These are phyloP conservation scores for Metroxylon sagu DNA, from an alignment of 176 grass and related monocot species.

Conservation along the genomic window DNA sequence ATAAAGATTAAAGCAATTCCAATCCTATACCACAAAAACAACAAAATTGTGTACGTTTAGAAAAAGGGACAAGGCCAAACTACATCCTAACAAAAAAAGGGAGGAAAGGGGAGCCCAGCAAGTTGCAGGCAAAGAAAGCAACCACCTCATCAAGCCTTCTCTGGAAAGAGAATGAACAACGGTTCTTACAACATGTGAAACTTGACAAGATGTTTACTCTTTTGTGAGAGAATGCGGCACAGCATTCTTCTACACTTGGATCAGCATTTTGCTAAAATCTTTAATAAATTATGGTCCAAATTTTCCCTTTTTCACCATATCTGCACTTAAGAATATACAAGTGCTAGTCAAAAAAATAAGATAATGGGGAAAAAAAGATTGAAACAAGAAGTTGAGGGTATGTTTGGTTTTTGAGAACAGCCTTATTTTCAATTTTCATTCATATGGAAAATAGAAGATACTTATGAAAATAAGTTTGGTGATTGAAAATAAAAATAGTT, in stretches of 20 bases:
- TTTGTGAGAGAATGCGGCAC: slow-evolving; percentile 48
- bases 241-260: slow-evolving; percentile 45
- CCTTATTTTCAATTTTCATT: too few relatives aligned
- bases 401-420: too few relatives aligned
- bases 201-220: slow-evolving; percentile 38
- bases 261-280: slow-evolving; percentile 71
- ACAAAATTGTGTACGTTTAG: not conserved
- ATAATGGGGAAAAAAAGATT: too few relatives aligned
- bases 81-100: too few relatives aligned
- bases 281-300: slow-evolving; percentile 44
- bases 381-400: too few relatives aligned
- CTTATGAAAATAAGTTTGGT: too few relatives aligned
- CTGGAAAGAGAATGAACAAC: slow-evolving; percentile 62
- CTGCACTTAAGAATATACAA: slow-evolving; percentile 29
- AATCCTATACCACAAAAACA: slow-evolving; percentile 53
- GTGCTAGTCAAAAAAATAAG: slow-evolving; percentile 11
- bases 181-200: slow-evolving; percentile 41
- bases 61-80: too few relatives aligned
- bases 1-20: slow-evolving; percentile 88
- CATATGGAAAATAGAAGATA: too few relatives aligned
- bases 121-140: slow-evolving; percentile 1
- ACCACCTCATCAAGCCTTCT: slow-evolving; percentile 75
- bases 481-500: too few relatives aligned
- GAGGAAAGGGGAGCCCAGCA: too few relatives aligned
- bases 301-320: slow-evolving; percentile 71